These are phyloP conservation scores for Cantharellus anzutake DNA, from an alignment of 768 basidiomycete species.

Conservation along the genomic window DNA sequence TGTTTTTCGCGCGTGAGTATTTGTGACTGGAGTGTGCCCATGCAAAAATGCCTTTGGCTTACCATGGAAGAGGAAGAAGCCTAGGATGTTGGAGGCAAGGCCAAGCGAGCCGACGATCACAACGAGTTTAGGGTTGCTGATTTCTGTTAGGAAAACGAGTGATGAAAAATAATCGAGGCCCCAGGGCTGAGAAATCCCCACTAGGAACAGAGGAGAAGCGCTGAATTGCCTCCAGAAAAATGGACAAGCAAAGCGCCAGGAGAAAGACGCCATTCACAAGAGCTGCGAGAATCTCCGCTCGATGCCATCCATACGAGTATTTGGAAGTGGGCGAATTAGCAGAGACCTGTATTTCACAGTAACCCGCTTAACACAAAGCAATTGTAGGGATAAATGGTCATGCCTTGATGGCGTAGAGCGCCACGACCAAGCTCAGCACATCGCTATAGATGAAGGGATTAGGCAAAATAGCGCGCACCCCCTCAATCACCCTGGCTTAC, in stretches of 20 bases:
- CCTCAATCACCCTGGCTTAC: constrained; percentile 20
- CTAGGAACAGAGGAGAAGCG: constrained; percentile 77
- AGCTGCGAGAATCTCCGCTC: constrained; percentile 91
- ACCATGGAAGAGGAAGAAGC: constrained; percentile 93
- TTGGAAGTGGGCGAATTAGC: constrained; percentile 36
- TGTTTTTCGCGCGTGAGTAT: neutral
- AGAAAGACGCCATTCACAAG: constrained; percentile 94
- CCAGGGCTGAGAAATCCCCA: constrained; percentile 16
- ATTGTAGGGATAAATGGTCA: neutral
- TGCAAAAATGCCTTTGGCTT: constrained; percentile 11
- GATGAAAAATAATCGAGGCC: neutral
- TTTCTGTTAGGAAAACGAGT: constrained; percentile 31
- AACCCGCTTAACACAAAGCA: constrained; percentile 1
- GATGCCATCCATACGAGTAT: constrained; percentile 97
- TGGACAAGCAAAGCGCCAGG: constrained; percentile 90
- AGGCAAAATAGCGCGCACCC: no score
- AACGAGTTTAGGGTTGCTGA: constrained; percentile 72
- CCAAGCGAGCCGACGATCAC: constrained; percentile 83
- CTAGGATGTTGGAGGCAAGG: constrained; percentile 78
- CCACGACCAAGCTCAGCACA: constrained; percentile 87
- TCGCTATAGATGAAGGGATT: constrained; percentile 36
- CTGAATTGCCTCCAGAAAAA: constrained; percentile 77
- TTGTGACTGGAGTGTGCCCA: no score
- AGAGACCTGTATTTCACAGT: constrained; percentile 32
- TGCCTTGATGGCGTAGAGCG: constrained; percentile 85